Evolutionary conservation across 1,284 basidiomycete species (phyloP).

Genomic region (Ceratobasidium sp.): DNA sequence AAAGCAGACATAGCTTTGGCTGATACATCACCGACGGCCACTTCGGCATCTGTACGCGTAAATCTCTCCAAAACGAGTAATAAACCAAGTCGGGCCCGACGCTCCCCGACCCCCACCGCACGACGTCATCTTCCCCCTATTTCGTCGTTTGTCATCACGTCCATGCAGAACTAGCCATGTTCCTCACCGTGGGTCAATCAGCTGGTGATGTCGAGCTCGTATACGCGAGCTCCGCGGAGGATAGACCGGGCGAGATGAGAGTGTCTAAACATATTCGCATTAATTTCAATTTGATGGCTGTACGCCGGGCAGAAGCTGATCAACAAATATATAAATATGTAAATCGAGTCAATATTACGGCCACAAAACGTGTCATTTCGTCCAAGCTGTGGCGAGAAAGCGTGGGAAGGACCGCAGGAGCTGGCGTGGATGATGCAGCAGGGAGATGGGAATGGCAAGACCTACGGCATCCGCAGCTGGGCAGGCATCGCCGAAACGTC

Average conservation of each 20-base stretch:
- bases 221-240: background rate
- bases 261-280: background rate
- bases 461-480: background rate
- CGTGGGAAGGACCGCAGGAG: background rate
- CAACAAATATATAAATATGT: background rate
- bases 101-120: background rate
- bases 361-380: background rate
- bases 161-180: background rate
- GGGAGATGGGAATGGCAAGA: background rate
- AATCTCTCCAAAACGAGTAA: background rate
- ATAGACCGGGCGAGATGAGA: background rate
- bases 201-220: background rate
- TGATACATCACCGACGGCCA: background rate
- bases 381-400: background rate
- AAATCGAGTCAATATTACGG: background rate
- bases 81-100: background rate
- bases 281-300: background rate
- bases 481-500: background rate
- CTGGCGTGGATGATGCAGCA: too few relatives aligned
- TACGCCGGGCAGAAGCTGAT: conserved; percentile 12
- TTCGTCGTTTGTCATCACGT: background rate
- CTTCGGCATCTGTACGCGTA: background rate
- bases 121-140: background rate
- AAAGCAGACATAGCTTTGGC: background rate
- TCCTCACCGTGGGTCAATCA: background rate